A percentile compares a stretch with the other conserved stretches of the same genome.
phyloP scores from a whole-genome alignment of 345 rosid genomes.

The Capsella bursapastoris region DNA sequence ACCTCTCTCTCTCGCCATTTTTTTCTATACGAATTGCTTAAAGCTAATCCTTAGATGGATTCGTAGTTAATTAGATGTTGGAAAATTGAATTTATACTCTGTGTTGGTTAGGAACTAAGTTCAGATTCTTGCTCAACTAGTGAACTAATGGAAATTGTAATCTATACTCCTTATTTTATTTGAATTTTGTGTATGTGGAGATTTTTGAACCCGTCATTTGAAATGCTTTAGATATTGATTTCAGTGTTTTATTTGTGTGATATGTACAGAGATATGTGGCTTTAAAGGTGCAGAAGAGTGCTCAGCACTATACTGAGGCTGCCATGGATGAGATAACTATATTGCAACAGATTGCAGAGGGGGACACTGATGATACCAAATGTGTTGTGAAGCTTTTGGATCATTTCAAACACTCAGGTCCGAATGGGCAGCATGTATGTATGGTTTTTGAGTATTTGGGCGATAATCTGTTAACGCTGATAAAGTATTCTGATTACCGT shows the following conservation, averaged over 20 bases:
- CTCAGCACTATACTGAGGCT: slow-evolving; percentile 91
- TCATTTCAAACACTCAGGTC: slow-evolving; percentile 89
- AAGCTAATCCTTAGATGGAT: neutral
- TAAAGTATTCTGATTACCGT: slow-evolving; percentile 78
- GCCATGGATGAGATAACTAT: slow-evolving; percentile 97
- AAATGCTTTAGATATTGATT: neutral
- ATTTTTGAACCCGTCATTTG: neutral
- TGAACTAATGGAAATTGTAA: neutral
- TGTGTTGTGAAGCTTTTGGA: slow-evolving; percentile 92
- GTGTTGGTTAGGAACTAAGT: neutral
- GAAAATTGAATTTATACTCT: neutral
- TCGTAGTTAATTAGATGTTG: neutral
- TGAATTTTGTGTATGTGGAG: neutral
- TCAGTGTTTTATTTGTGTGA: slow-evolving; percentile 6
- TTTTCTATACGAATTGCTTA: neutral
- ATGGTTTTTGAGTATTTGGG: slow-evolving; percentile 96
- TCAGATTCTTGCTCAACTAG: neutral
- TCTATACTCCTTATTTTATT: neutral
- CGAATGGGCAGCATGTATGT: slow-evolving; percentile 90
- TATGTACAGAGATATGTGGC: slow-evolving; percentile 74
- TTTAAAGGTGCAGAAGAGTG: slow-evolving; percentile 93
- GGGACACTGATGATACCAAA: slow-evolving; percentile 70
- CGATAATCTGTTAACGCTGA: slow-evolving; percentile 86
- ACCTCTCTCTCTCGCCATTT: neutral
- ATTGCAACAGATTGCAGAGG: slow-evolving; percentile 82